phyloP scores from a whole-genome alignment of 306 rosid genomes.

The Cicer arietinum region DNA sequence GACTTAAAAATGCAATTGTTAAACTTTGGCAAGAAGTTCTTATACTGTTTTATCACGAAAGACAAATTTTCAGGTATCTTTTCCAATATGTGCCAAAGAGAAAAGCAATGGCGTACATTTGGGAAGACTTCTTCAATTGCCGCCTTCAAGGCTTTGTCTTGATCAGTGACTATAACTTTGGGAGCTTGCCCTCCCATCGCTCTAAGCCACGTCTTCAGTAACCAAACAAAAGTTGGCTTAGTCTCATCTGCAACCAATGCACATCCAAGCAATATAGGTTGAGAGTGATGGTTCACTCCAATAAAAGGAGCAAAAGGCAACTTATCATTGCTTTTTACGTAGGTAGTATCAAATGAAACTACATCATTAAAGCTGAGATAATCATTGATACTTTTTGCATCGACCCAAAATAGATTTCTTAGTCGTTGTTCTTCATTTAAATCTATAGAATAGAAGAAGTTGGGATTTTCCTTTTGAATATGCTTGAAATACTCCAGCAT shows the following conservation, averaged over 20 bases:
- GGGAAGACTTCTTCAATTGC: conserved; percentile 88
- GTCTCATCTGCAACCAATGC: conserved; percentile 81
- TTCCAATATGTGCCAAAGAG: conserved; percentile 80
- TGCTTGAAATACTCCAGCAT: conserved; percentile 91
- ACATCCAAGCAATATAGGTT: conserved; percentile 92
- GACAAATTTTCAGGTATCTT: conserved; percentile 82
- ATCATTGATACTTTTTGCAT: conserved; percentile 83
- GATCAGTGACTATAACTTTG: conserved; percentile 80
- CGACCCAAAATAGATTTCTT: conserved; percentile 92
- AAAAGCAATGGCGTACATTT: conserved; percentile 73
- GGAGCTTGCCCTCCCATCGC: conserved; percentile 90
- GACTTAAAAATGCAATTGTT: conserved; percentile 83
- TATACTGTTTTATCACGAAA: conserved; percentile 65
- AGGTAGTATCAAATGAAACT: conserved; percentile 79
- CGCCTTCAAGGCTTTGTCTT: conserved; percentile 72
- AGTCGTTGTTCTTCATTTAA: conserved; percentile 84
- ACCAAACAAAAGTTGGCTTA: conserved; percentile 82
- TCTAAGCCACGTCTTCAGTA: conserved; percentile 92
- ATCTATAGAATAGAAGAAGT: conserved; percentile 84
- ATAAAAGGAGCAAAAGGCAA: conserved; percentile 89
- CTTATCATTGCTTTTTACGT: conserved; percentile 75
- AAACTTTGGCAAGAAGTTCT: conserved; percentile 70
- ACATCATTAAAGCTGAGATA: conserved; percentile 74
- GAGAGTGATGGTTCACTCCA: conserved; percentile 92
- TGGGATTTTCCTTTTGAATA: conserved; percentile 74